A percentile compares a stretch with the other conserved stretches of the same genome.
Conservation (phyloP, 192 early-diverging fungal species). For the Dimargaris verticillata region DNA sequence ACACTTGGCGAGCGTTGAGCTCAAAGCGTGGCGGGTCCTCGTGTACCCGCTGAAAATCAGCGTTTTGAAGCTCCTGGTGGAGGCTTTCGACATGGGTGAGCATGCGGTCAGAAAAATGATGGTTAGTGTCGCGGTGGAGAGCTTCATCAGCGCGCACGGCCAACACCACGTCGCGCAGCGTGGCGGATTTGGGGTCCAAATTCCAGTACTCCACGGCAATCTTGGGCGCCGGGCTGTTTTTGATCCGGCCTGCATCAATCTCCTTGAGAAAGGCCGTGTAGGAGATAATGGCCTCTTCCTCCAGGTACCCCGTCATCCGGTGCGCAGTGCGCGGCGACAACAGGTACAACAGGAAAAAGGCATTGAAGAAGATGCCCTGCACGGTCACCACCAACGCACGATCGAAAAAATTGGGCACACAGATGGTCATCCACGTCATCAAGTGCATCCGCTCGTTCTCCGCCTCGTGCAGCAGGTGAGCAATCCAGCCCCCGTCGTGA, state of each 20-base stretch:
- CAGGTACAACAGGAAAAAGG: slow-evolving; percentile 77
- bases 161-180: slow-evolving; percentile 66
- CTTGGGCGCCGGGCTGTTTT: slow-evolving; percentile 58
- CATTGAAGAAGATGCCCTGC: slow-evolving; percentile 84
- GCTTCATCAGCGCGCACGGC: slow-evolving; percentile 83
- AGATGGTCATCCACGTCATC: slow-evolving; percentile 61
- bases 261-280: slow-evolving; percentile 77
- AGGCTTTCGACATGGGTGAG: slow-evolving; percentile 29
- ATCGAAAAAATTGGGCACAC: slow-evolving; percentile 42
- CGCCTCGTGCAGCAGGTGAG: slow-evolving; percentile 77
- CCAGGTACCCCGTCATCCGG: slow-evolving; percentile 80
- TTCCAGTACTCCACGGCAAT: slow-evolving; percentile 81
- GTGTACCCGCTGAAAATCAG: slow-evolving; percentile 17
- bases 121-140: slow-evolving; percentile 80
- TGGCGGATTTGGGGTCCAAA: slow-evolving; percentile 44
- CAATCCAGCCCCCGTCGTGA: slow-evolving; percentile 84
- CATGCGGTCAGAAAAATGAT: slow-evolving; percentile 62
- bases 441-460: slow-evolving; percentile 74
- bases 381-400: slow-evolving; percentile 48
- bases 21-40: background rate
- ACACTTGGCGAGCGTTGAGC: background rate
- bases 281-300: slow-evolving; percentile 83
- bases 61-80: slow-evolving; percentile 23
- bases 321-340: slow-evolving; percentile 64
- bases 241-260: slow-evolving; percentile 58